Base-by-base conservation (phyloP, 768 basidiomycete species). In the Neoboletus subvelutipes region DNA sequence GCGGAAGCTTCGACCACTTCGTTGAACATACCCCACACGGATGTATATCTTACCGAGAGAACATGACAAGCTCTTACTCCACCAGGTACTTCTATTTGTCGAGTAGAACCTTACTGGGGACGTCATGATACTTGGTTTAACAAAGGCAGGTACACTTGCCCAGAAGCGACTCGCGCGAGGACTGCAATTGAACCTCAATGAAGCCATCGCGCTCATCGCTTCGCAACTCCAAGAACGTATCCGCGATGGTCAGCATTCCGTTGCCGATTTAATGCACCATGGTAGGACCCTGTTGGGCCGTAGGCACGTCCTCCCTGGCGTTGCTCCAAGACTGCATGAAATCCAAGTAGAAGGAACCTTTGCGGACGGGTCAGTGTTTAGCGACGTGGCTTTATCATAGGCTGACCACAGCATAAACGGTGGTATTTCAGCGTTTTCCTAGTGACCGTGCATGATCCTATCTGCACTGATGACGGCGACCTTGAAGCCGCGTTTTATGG, bases 131-230 rank as follows among this genome's bases (percentile, higher is more conserved):
- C 22, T 22, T 18, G 12, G 7, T 55, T 45, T 28, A n/a, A 48
- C 36, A 47, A 64, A 93, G 87, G 84, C 87, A 28, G 97, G 97
- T 24, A 85, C 82, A 59, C 83, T 98, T 18, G 94, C 97, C 1
- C 96, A 98, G 74, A 89, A 93, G 66, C 88, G 97, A 40, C 85
- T 99, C 17, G 96, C 96, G 5, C 83, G 97, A n/a, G 97, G 97
- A 10, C 70, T 96, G 36, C 82, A 81, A 53, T 83, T 98, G 53
- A 98, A 98, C 73, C 76, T 86, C 59, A 82, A 90, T 4, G 97
- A 99, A 74, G 88, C 94, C 0, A 82, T 86, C 15, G 94, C 92
- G 2, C 82, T 99, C 10, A 94, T 99, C 61, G 87, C 94, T 2
- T 85, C 84, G n/a, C 90, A 92, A 64, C 82, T 98, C 2, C 96